Evolutionary conservation across 495 filamentous ascomycete genomes (phyloP).

Genomic region (Peziza echinospora): DNA sequence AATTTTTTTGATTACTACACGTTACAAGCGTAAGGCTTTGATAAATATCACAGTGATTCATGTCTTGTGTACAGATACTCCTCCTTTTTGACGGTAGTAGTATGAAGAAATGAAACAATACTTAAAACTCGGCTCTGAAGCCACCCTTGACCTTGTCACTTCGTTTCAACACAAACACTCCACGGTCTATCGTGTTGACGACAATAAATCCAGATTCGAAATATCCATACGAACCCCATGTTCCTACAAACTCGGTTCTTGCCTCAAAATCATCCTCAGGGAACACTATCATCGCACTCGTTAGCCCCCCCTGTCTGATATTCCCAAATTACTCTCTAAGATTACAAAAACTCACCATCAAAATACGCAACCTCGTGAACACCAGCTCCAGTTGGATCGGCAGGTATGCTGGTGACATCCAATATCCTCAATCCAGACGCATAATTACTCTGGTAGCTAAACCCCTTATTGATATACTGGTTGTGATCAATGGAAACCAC

Average conservation of each 20-base stretch:
- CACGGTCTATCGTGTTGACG: slow-evolving; percentile 23
- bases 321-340: background rate
- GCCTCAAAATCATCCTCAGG: slow-evolving; percentile 24
- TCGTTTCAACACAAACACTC: slow-evolving; percentile 28
- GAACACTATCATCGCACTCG: slow-evolving; percentile 22
- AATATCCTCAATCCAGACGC: slow-evolving; percentile 34
- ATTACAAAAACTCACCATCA: slow-evolving; percentile 20
- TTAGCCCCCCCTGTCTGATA: too few species aligned
- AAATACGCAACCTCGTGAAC: slow-evolving; percentile 35
- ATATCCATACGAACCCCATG: slow-evolving; percentile 21
- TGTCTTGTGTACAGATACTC: too few species aligned
- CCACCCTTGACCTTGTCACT: slow-evolving; percentile 1
- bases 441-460: slow-evolving; percentile 37
- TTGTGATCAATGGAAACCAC: slow-evolving; percentile 38
- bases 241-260: slow-evolving; percentile 23
- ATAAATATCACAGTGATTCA: too few species aligned
- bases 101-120: too few species aligned
- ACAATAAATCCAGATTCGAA: slow-evolving; percentile 23
- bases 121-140: slow-evolving; percentile 11
- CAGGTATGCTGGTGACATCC: slow-evolving; percentile 31
- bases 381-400: slow-evolving; percentile 30
- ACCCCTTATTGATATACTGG: slow-evolving; percentile 34
- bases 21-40: too few species aligned
- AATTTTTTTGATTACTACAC: too few species aligned
- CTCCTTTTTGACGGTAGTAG: too few species aligned